phyloP scores from a whole-genome alignment of 371 early-diverging fungal species.

The Mucor racemosus region DNA sequence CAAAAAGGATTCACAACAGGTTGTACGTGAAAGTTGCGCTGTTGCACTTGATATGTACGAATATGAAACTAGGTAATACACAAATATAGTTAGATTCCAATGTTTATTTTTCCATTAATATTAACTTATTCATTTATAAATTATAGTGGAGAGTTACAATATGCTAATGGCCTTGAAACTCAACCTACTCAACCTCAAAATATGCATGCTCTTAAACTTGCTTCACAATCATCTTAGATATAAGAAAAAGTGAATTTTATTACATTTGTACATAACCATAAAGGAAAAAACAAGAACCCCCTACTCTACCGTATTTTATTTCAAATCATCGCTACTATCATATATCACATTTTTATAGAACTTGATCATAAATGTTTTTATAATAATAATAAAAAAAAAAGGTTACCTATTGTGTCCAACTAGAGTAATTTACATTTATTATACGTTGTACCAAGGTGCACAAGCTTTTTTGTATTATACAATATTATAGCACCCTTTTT shows the following conservation, averaged over 20 bases:
- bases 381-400: not conserved
- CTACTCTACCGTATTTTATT: not conserved
- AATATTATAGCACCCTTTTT: not conserved
- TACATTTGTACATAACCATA: constrained; percentile 7
- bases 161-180: constrained; percentile 60
- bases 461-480: constrained; percentile 12
- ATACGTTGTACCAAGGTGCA: constrained; percentile 18
- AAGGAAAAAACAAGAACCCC: not conserved
- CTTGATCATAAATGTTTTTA: not conserved
- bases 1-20: constrained; percentile 77
- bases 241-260: too few species aligned
- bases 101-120: not conserved
- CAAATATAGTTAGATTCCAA: not conserved
- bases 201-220: constrained; percentile 42
- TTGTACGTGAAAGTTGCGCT: constrained; percentile 94
- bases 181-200: constrained; percentile 33
- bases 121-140: not conserved
- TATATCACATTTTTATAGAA: constrained; percentile 5
- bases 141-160: constrained; percentile 65
- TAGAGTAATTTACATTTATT: not conserved
- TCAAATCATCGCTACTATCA: not conserved
- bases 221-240: constrained; percentile 5
- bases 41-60: constrained; percentile 98
- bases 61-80: constrained; percentile 74
- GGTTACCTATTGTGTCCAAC: constrained; percentile 3